Base-by-base conservation (phyloP, 1,139 yeast genomes). In the Wickerhamomyces sp. region DNA sequence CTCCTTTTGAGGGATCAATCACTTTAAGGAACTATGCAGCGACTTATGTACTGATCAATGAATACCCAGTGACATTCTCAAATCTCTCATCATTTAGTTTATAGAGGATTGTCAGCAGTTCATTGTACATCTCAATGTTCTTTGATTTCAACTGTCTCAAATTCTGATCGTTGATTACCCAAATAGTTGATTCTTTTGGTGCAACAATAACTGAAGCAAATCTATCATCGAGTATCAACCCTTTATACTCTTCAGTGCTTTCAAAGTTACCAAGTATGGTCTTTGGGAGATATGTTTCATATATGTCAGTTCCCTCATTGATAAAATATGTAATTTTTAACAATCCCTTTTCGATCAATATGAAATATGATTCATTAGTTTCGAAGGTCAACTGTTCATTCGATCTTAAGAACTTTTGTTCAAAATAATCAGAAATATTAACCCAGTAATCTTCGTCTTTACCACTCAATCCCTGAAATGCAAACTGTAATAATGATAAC, bases 211-310 rank as follows among this genome's bases (percentile, higher is more conserved):
- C 47, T 11, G 53, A 50, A 14, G 47, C 56, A 10, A 49, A 51
- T 27, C 53, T 47, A 23, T 54, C 57, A 18, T 37, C 23, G 6
- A 18, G 23, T 18, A 27, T 13, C 18, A 30, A 37, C 27, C 34
- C 40, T 30, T 9, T 7, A 13, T 52, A 47, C 18, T 43, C 42
- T 6, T 45, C 52, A 10, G 46, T 49, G 27, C 56, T 57, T 11
- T 59, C 54, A 33, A 58, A 47, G 2, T 51, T 42, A 55, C 99
- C 99, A 64, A 90, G 87, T 6, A 95, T 83, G 0, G 97, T 90
- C 52, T 90, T 80, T n/a, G 96, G 95, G 33, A 93, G 75, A 47
- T 91, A 78, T 15, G 89, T 83, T 50, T 93, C 93, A 47, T 76
- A 78, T 34, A 91, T 73, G 39, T 76, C 51, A 51, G 55, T 64